Base-by-base conservation (phyloP, 148 eudicot genomes). In the Limonium bicolor region DNA sequence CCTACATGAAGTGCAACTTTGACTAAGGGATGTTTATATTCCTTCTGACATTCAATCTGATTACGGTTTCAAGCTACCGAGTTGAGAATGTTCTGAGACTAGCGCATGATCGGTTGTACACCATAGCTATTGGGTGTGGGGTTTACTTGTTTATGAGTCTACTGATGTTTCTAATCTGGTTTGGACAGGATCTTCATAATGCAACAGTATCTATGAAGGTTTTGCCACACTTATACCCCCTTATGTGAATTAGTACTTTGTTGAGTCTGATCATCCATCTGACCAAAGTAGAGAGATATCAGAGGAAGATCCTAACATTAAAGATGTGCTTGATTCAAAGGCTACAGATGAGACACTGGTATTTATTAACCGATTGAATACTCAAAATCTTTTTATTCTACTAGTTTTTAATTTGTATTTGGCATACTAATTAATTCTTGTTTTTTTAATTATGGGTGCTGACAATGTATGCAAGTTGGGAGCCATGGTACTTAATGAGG, bases 391-490 rank as follows among this genome's bases (percentile, higher is more conserved):
- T n/a, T n/a, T n/a, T n/a, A n/a, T n/a, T n/a, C n/a, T n/a, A n/a
- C n/a, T n/a, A n/a, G n/a, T n/a, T n/a, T n/a, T n/a, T n/a, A n/a
- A n/a, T n/a, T n/a, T n/a, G n/a, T n/a, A n/a, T n/a, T n/a, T n/a
- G n/a, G n/a, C n/a, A n/a, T n/a, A n/a, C n/a, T n/a, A n/a, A n/a
- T n/a, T n/a, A n/a, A n/a, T n/a, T n/a, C n/a, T n/a, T n/a, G n/a
- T n/a, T n/a, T n/a, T n/a, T n/a, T n/a, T n/a, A n/a, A n/a, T n/a
- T n/a, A n/a, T n/a, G n/a, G n/a, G n/a, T n/a, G n/a, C n/a, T 82
- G 96, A 95, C 95, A 44, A 40, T 69, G 39, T 76, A 90, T 64
- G 95, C 99, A 38, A 84, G 93, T 63, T 90, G 99, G 99, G 99
- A 90, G 59, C 99, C 95, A 11, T 63, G 95, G 38, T 63, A 67